Conservation (phyloP, 805 yeast genomes). For the Kregervanrija delftensis region DNA sequence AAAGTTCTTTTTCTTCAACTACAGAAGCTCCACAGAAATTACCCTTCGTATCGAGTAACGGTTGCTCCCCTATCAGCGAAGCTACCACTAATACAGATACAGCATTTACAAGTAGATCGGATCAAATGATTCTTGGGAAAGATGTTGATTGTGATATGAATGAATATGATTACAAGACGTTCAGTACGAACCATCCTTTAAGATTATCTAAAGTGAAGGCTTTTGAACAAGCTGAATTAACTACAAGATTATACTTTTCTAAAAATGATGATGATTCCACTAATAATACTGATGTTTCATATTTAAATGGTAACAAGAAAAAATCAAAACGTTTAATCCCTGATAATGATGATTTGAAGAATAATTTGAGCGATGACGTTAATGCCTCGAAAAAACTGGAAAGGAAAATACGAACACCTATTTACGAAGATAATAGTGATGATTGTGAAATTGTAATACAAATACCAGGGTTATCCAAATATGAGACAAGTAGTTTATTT, state of each 20-base stretch:
- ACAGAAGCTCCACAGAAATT: too few relatives aligned
- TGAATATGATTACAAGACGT: conserved; percentile 30
- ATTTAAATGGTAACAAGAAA: background rate
- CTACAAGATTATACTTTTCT: conserved; percentile 25
- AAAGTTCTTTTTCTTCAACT: too few relatives aligned
- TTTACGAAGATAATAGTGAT: background rate
- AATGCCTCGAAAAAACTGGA: background rate
- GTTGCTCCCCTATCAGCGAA: conserved; percentile 3
- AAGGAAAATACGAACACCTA: background rate
- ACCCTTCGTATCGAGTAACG: background rate
- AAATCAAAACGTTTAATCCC: background rate
- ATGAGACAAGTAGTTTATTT: conserved; percentile 13
- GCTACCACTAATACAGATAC: conserved; percentile 4
- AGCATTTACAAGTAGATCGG: conserved; percentile 13
- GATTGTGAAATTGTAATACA: conserved; percentile 13
- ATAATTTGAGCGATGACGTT: background rate
- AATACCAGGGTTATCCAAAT: conserved; percentile 17
- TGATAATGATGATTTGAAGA: background rate
- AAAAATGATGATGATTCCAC: conserved; percentile 9
- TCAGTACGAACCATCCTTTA: conserved; percentile 27
- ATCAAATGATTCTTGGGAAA: conserved; percentile 19
- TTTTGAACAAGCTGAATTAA: conserved; percentile 31
- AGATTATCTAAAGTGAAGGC: conserved; percentile 29
- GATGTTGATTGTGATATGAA: conserved; percentile 20
- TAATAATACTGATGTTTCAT: background rate